A percentile compares a stretch with the other conserved stretches of the same genome.
Conservation (phyloP, 2,329 filamentous ascomycete genomes). For the Penicillium sp. region DNA sequence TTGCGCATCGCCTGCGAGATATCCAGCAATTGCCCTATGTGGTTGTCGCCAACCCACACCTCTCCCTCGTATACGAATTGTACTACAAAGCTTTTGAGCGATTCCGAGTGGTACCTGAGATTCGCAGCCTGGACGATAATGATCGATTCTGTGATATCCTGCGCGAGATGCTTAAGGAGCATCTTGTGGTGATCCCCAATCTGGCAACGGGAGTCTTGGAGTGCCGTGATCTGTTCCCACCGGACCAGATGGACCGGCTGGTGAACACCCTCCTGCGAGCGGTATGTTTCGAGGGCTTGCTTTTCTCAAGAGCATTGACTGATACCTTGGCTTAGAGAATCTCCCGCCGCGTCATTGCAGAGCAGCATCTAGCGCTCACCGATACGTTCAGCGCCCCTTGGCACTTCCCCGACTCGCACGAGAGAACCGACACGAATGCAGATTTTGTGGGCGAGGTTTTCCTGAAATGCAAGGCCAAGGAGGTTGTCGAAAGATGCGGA, state of each 20-base stretch:
- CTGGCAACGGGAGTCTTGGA: constrained; percentile 92
- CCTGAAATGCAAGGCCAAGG: constrained; percentile 82
- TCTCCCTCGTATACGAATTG: constrained; percentile 90
- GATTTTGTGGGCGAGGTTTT: constrained; percentile 97
- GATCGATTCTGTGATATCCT: constrained; percentile 79
- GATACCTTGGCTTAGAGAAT: constrained; percentile 60
- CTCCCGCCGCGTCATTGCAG: constrained; percentile 90
- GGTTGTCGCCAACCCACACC: constrained; percentile 90
- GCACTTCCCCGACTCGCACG: constrained; percentile 77
- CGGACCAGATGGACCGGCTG: constrained; percentile 80
- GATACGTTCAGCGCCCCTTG: constrained; percentile 88
- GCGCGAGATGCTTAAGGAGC: constrained; percentile 72
- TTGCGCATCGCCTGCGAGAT: constrained; percentile 90
- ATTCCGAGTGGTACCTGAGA: constrained; percentile 76
- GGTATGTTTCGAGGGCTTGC: constrained; percentile 48
- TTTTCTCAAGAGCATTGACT: constrained; percentile 1
- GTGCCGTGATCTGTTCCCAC: constrained; percentile 74
- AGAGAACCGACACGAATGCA: constrained; percentile 57
- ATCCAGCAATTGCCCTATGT: constrained; percentile 96
- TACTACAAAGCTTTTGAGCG: constrained; percentile 96
- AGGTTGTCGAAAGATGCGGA: constrained; percentile 81
- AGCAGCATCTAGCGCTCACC: constrained; percentile 91
- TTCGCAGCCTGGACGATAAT: constrained; percentile 84
- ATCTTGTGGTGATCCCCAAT: constrained; percentile 89
- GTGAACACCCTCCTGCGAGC: constrained; percentile 92